These are phyloP conservation scores for Biscutella laevigata DNA, from an alignment of 441 rosid species.

Conservation along the genomic window DNA sequence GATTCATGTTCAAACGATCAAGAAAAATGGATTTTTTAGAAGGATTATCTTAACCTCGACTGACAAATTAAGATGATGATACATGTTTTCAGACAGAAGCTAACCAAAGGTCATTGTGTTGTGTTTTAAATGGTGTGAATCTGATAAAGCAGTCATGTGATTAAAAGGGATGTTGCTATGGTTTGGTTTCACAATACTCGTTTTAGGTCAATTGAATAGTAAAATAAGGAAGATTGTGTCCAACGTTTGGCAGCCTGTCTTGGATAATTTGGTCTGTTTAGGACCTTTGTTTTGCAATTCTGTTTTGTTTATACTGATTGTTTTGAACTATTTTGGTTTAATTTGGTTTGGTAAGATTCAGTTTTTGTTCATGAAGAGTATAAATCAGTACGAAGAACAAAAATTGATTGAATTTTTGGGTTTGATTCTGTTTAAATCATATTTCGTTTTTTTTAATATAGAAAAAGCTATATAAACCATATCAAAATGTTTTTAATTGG, in stretches of 20 bases:
- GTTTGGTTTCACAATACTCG: slow-evolving; percentile 1
- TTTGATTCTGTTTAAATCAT: too few relatives aligned
- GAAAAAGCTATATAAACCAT: too few relatives aligned
- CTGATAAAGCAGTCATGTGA: not conserved
- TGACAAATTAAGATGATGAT: slow-evolving; percentile 22
- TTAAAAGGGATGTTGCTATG: slow-evolving; percentile 2
- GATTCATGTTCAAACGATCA: slow-evolving; percentile 15
- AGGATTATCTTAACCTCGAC: not conserved
- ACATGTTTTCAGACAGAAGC: slow-evolving; percentile 14
- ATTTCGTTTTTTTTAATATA: too few relatives aligned
- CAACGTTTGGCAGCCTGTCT: not conserved
- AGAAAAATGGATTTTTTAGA: slow-evolving; percentile 20
- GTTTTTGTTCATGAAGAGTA: too few relatives aligned
- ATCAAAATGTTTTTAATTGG: too few relatives aligned
- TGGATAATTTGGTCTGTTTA: not conserved
- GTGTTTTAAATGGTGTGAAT: slow-evolving; percentile 6
- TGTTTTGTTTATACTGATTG: too few relatives aligned
- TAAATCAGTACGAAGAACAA: too few relatives aligned
- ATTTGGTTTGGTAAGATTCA: too few relatives aligned
- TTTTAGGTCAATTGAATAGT: not conserved
- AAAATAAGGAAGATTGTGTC: not conserved
- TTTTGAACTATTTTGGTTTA: too few relatives aligned
- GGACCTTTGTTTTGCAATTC: too few relatives aligned
- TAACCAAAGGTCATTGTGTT: slow-evolving; percentile 18
- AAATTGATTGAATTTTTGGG: too few relatives aligned